Evolutionary conservation across 148 eudicot genomes (phyloP).

Genomic region (Arctostaphylos glauca): DNA sequence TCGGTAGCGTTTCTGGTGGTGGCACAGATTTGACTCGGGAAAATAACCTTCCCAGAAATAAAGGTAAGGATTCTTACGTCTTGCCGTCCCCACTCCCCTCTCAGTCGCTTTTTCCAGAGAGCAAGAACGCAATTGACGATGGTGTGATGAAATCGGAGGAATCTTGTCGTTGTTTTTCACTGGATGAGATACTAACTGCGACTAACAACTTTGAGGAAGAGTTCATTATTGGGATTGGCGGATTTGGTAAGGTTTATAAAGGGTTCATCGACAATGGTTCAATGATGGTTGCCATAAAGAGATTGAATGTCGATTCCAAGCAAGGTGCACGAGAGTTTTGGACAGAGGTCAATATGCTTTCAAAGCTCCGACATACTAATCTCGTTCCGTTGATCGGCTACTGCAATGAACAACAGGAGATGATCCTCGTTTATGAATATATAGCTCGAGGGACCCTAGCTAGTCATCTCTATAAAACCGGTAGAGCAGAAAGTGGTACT

Average conservation of each 20-base stretch:
- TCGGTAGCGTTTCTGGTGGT: background rate
- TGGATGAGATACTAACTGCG: background rate
- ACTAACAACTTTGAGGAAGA: background rate
- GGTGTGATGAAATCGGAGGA: background rate
- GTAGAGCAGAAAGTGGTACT: too few relatives aligned
- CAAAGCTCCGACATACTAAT: background rate
- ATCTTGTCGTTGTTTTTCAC: background rate
- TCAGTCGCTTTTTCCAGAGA: too few relatives aligned
- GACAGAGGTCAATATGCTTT: background rate
- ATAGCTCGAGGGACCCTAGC: background rate
- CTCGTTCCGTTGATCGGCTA: background rate
- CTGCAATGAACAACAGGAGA: background rate
- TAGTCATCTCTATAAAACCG: background rate
- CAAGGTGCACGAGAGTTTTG: background rate
- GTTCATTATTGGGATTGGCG: background rate
- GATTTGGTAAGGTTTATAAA: background rate
- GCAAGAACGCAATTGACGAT: background rate
- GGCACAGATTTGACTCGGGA: too few relatives aligned
- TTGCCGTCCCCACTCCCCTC: too few relatives aligned
- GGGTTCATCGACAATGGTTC: background rate
- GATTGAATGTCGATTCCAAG: background rate
- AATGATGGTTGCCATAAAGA: background rate
- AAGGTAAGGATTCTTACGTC: too few relatives aligned
- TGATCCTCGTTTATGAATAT: background rate
- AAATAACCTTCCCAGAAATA: background rate